Evolutionary conservation across 257 asterid genomes (phyloP).

Genomic region (Fraxinus cuspidata): DNA sequence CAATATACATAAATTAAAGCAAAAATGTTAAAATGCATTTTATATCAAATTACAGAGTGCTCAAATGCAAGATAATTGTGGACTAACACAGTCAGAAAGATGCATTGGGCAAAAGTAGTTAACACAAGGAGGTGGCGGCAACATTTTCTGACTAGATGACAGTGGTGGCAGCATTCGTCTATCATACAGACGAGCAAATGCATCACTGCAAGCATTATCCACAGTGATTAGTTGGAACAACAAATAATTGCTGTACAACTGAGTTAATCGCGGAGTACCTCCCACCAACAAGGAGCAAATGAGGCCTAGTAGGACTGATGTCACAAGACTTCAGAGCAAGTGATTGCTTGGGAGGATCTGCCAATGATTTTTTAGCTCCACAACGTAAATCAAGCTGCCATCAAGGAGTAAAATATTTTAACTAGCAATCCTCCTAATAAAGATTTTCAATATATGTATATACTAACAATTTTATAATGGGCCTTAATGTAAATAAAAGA

Average conservation of each 20-base stretch:
- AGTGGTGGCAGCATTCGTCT: slow-evolving; percentile 96
- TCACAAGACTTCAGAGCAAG: slow-evolving; percentile 90
- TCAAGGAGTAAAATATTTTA: neutral
- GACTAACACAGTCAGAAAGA: slow-evolving; percentile 81
- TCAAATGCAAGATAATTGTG: slow-evolving; percentile 25
- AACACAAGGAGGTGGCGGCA: slow-evolving; percentile 88
- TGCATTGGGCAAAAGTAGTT: slow-evolving; percentile 96
- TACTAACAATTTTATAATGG: neutral
- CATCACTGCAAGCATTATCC: slow-evolving; percentile 67
- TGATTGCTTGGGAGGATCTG: slow-evolving; percentile 81
- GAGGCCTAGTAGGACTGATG: slow-evolving; percentile 87
- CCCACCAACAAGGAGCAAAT: slow-evolving; percentile 97
- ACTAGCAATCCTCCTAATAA: neutral
- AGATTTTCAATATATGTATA: neutral
- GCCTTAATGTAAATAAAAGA: neutral
- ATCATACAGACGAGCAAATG: slow-evolving; percentile 96
- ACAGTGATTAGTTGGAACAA: slow-evolving; percentile 21
- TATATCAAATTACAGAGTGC: slow-evolving; percentile 4
- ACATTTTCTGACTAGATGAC: slow-evolving; percentile 81
- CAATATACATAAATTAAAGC: neutral
- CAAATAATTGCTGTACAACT: slow-evolving; percentile 19
- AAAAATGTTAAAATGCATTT: neutral
- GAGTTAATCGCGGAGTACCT: slow-evolving; percentile 51
- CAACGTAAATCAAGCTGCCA: slow-evolving; percentile 92
- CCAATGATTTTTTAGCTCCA: slow-evolving; percentile 81